Evolutionary conservation across 805 yeast species (phyloP), one percentile per base, ranked within the genome.

Genomic region (Grigorovia transvaalensis): DNA sequence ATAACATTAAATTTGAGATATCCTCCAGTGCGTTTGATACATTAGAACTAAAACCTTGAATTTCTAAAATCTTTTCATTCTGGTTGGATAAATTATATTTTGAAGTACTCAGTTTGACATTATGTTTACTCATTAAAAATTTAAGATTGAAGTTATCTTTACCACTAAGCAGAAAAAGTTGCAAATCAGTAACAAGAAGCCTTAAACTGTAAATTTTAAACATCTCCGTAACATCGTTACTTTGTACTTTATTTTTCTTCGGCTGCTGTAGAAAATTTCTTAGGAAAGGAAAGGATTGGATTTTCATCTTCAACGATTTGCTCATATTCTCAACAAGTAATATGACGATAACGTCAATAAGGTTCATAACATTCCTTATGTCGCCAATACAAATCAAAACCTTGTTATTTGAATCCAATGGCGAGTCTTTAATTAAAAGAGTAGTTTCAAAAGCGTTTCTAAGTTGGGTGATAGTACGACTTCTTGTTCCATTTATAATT

Each of bases 121-220:
- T 69, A 64, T 72, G 80, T 30, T 68, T 69, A 54, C 80, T 81
- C 29, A 54, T 52, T 54, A 88, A 77, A 46, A 81, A 75, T 71
- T 85, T 87, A 61, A 89, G 87, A 63, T 88, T 76, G 4, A 74
- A 70, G 48, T 96, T 96, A 56, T 79, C 84, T 53, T 85, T 80
- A 48, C 96, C 96, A 63, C 88, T 87, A 45, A 88, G 75, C 8
- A 93, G 80, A 42, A 96, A 95, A 80, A 88, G 82, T 65, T 87
- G 95, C 49, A 82, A 75, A 66, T 88, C 87, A 45, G 96, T 90
- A 55, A 88, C 75, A 56, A 88, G 71, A 46, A 88, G 71, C 62
- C 96, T 76, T 59, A 86, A 66, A 42, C 53, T 54, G 20, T 56
- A 56, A 38, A 59, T 47, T 17, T 54, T 45, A 19, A 50, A 50